Conservation (phyloP, 1,139 yeast genomes). For the Candida sp. region DNA sequence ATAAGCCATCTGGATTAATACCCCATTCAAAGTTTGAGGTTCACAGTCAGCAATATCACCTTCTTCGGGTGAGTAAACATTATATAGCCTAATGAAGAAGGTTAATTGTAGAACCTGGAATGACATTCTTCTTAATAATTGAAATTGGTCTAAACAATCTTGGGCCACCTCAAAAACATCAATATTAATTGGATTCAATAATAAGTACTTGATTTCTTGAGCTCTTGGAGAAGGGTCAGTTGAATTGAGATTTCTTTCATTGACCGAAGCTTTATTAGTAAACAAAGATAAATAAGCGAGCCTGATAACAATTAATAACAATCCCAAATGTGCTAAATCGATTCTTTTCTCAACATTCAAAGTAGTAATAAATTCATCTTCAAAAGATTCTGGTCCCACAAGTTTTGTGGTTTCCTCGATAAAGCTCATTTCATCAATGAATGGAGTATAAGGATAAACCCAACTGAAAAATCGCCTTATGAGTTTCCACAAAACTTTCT, state of each 20-base stretch:
- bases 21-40: slow-evolving; percentile 32
- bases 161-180: slow-evolving; percentile 48
- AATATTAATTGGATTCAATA: slow-evolving; percentile 45
- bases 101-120: slow-evolving; percentile 50
- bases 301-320: slow-evolving; percentile 25
- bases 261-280: slow-evolving; percentile 27
- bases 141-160: slow-evolving; percentile 51
- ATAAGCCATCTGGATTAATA: slow-evolving; percentile 40
- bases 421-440: slow-evolving; percentile 28
- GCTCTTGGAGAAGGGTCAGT: slow-evolving; percentile 19
- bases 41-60: slow-evolving; percentile 49
- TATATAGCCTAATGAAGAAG: slow-evolving; percentile 33
- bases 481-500: slow-evolving; percentile 29
- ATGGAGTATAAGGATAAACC: slow-evolving; percentile 37
- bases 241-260: slow-evolving; percentile 21
- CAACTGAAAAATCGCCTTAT: slow-evolving; percentile 25
- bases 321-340: slow-evolving; percentile 33
- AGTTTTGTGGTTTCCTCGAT: slow-evolving; percentile 15
- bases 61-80: slow-evolving; percentile 47
- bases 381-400: slow-evolving; percentile 22
- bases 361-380: slow-evolving; percentile 16
- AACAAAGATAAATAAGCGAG: slow-evolving; percentile 30
- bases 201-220: slow-evolving; percentile 37
- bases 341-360: slow-evolving; percentile 24
- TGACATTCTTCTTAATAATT: slow-evolving; percentile 43